phyloP scores from a whole-genome alignment of 208 protist genomes.

The Naegleria fowleri region DNA sequence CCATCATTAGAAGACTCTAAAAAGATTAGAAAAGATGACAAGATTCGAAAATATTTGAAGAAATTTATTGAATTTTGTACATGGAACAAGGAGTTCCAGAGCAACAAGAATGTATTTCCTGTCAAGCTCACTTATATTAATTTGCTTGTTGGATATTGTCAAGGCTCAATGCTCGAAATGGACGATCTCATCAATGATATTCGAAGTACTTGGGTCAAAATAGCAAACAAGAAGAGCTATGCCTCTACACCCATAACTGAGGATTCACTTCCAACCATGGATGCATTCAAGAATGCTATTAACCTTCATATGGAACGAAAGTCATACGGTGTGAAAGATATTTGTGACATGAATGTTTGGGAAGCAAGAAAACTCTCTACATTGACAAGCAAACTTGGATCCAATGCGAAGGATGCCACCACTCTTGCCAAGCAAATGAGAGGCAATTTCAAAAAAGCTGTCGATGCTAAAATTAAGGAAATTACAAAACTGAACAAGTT shows the following conservation, averaged over 20 bases:
- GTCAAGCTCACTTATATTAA: background rate
- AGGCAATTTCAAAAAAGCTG: background rate
- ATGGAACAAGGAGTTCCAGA: background rate
- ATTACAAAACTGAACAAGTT: background rate
- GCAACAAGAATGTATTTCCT: background rate
- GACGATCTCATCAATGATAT: background rate
- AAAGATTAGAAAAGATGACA: background rate
- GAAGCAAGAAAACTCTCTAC: background rate
- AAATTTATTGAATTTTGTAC: background rate
- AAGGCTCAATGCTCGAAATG: background rate
- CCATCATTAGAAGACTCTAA: background rate
- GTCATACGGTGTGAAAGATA: background rate
- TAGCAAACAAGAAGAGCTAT: background rate
- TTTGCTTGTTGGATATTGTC: background rate
- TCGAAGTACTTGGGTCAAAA: background rate
- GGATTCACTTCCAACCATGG: background rate
- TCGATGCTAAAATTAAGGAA: background rate
- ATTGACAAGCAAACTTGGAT: background rate
- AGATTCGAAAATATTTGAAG: background rate
- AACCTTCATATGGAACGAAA: background rate
- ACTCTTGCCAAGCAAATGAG: background rate
- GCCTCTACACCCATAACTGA: background rate
- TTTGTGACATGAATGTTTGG: background rate
- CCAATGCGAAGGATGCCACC: background rate
- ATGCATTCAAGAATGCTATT: background rate